These are phyloP conservation scores for Coemansia sp. DNA, from an alignment of 192 early-diverging fungal genomes.

Conservation along the genomic window DNA sequence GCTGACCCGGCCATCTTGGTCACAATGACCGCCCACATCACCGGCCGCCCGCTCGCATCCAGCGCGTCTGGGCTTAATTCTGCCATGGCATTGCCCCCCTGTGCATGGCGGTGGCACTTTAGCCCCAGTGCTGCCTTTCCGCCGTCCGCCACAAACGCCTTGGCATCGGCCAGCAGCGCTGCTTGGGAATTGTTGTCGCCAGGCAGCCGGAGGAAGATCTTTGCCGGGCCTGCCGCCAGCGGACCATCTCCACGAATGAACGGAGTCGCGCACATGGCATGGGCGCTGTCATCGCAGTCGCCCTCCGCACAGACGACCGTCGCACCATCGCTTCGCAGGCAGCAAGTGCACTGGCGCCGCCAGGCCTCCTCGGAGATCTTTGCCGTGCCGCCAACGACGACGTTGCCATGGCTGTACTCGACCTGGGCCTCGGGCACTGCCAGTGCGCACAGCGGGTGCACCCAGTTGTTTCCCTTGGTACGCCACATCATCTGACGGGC, in stretches of 20 bases:
- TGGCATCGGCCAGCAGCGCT: not conserved
- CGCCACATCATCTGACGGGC: constrained; percentile 55
- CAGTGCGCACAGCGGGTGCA: constrained; percentile 62
- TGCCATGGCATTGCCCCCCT: not conserved
- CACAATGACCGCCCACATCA: constrained; percentile 14
- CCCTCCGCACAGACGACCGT: constrained; percentile 7
- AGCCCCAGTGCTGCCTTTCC: not conserved
- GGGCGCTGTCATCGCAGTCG: constrained; percentile 18
- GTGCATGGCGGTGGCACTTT: constrained; percentile 9
- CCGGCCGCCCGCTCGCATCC: constrained; percentile 8
- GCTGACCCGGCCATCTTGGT: constrained; percentile 3
- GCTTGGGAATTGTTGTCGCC: not conserved
- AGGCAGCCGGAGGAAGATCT: not conserved
- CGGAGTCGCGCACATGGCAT: constrained; percentile 16
- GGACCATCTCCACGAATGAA: not conserved
- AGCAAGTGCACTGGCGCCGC: constrained; percentile 25
- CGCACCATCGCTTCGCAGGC: constrained; percentile 13
- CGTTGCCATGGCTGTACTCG: constrained; percentile 17
- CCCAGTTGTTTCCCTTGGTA: constrained; percentile 74
- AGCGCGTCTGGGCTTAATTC: constrained; percentile 8
- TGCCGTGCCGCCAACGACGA: constrained; percentile 20
- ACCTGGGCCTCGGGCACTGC: constrained; percentile 54
- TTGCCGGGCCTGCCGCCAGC: not conserved
- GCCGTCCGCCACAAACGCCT: not conserved
- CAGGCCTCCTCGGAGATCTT: constrained; percentile 21